These are phyloP conservation scores for Podospora sp. DNA, from an alignment of 495 filamentous ascomycete species.

Conservation along the genomic window DNA sequence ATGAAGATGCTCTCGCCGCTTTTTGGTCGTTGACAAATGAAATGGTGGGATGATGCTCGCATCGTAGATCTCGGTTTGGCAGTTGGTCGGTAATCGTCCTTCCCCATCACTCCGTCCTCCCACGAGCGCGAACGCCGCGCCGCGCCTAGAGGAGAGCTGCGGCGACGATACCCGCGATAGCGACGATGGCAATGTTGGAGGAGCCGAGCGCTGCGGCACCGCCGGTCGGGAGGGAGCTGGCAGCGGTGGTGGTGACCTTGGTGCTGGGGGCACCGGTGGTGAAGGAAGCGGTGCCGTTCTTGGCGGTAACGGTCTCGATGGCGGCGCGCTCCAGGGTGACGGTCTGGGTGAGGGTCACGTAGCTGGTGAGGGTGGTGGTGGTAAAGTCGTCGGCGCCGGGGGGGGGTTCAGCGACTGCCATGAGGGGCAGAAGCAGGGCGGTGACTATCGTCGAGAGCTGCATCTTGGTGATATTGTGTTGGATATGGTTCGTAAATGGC, in stretches of 20 bases:
- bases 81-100: slow-evolving; percentile 8
- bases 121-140: background rate
- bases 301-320: slow-evolving; percentile 56
- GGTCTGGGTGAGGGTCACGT: slow-evolving; percentile 54
- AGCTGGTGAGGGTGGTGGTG: slow-evolving; percentile 52
- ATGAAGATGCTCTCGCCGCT: slow-evolving; percentile 12
- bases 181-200: slow-evolving; percentile 44
- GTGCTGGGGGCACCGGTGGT: slow-evolving; percentile 32
- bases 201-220: slow-evolving; percentile 39
- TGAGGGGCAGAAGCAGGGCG: slow-evolving; percentile 49
- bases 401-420: slow-evolving; percentile 36
- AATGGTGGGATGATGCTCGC: slow-evolving; percentile 48
- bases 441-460: slow-evolving; percentile 35
- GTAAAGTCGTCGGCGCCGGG: slow-evolving; percentile 25
- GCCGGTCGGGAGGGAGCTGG: slow-evolving; percentile 31
- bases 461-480: slow-evolving; percentile 32
- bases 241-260: slow-evolving; percentile 29
- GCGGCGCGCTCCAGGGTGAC: slow-evolving; percentile 48
- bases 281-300: slow-evolving; percentile 28
- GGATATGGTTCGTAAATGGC: slow-evolving; percentile 8
- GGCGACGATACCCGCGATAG: slow-evolving; percentile 48
- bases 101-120: slow-evolving; percentile 10
- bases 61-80: slow-evolving; percentile 44
- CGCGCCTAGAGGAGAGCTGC: slow-evolving; percentile 47
- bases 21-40: slow-evolving; percentile 41